Base-by-base conservation (phyloP, 2,329 filamentous ascomycete species). In the Epichloe coenophiala region DNA sequence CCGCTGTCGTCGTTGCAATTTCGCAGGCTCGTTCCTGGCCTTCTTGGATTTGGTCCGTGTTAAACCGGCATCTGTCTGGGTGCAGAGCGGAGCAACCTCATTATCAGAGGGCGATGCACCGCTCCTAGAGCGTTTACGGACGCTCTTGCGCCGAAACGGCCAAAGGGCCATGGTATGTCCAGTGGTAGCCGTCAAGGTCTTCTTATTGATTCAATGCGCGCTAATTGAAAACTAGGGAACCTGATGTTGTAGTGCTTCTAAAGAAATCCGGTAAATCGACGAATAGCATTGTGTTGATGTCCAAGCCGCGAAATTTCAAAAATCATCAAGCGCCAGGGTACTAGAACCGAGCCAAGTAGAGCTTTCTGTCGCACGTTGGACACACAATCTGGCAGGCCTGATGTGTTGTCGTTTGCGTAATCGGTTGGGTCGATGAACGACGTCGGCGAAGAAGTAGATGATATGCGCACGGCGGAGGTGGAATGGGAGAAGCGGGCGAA, bases 131-230 rank as follows among this genome's bases (percentile, higher is more conserved):
- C 75, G 72, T 68, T 73, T 80, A 68, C 82, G 82, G 67, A 81
- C 83, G 68, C 78, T 83, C 69, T 77, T 83, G 62, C 84, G 81
- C 68, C 83, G 76, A 68, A 94, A 95, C 54, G 83, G 86, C 88
- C 88, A 94, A 67, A 90, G 72, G 64, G 83, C 80, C 86, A 91
- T 91, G 51, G 55, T 65, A 42, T 21, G 11, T 40, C 13, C 13
- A n/a, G 17, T 40, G 12, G 39, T 49, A 31, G 27, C 27, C 19
- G 39, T 43, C 31, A 4, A 8, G 31, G 23, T 37, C 4, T 21
- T 8, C 9, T n/a, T 43, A n/a, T 41, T 13, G 8, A 12, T 35
- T 43, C 43, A 39, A 47, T 33, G 42, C 19, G 46, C 5, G 52
- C 48, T 49, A 51, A 33, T 51, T 49, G 2, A 27, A 38, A 11